Evolutionary conservation across 805 yeast species (phyloP), one percentile per base, ranked within the genome.

Genomic region (Starmerella apis): DNA sequence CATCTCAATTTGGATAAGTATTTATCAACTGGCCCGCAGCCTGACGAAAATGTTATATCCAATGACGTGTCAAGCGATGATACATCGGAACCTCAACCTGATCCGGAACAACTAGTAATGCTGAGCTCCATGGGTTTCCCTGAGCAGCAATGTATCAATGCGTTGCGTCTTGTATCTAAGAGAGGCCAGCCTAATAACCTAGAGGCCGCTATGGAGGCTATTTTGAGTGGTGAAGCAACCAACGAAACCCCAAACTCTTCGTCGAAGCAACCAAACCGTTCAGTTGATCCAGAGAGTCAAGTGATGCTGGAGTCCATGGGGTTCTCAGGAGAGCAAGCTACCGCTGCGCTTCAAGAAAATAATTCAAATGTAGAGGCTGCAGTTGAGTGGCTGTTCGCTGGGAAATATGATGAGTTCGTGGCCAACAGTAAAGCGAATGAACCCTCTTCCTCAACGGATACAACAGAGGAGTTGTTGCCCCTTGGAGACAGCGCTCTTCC

Each of bases 61-160:
- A 70, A 63, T 7, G 57, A 50, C 22, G 23, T 18, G 1, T 61
- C 50, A 31, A 2, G 47, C 7, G 1, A 53, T 51, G 18, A n/a
- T n/a, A n/a, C n/a, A n/a, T n/a, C n/a, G 56, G 31, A 1, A 43
- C 45, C 24, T 47, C 47, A 19, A 11, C 74, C 86, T 53, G 68
- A 65, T 28, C 74, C 71, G 0, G 78, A 77, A 1, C 36, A 60
- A 3, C 55, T 86, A 55, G 65, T 71, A 7, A 71, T 73, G 51
- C 73, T 92, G 8, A 64, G 70, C 44, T 78, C 77, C 18, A 92
- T 88, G 96, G 98, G 98, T n/a, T 90, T 92, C 63, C 76, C 87
- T 0, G 77, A 76, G 46, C 72, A 74, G 20, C 73, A 90, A 44
- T 72, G 81, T 38, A 70, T 70, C 27, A 77, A 80, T 57, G 95